Conservation (phyloP, 345 rosid species). For the Geranium rotundifolium region DNA sequence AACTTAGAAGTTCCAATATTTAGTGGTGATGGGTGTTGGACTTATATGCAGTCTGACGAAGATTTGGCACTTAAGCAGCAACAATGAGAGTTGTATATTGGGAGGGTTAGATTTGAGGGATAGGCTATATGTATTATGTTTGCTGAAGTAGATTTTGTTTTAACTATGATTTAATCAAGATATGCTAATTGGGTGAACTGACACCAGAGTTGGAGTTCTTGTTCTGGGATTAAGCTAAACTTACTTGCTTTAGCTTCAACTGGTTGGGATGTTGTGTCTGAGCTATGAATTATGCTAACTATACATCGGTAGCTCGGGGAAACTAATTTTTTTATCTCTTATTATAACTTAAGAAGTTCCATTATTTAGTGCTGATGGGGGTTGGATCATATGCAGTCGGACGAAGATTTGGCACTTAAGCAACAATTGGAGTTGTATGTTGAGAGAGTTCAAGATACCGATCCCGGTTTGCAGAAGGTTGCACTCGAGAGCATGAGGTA, state of each 20-base stretch:
- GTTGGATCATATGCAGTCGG: slow-evolving; percentile 41
- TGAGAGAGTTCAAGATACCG: slow-evolving; percentile 86
- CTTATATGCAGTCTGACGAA: slow-evolving; percentile 65
- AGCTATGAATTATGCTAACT: not conserved
- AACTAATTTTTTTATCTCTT: too few species aligned
- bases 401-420: slow-evolving; percentile 86
- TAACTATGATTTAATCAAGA: not conserved
- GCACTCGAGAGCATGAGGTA: slow-evolving; percentile 98
- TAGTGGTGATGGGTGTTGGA: not conserved
- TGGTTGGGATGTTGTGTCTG: too few species aligned
- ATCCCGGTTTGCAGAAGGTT: slow-evolving; percentile 73
- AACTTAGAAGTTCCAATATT: too few species aligned
- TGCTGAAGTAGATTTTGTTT: too few species aligned
- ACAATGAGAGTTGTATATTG: slow-evolving; percentile 85
- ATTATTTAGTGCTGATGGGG: not conserved
- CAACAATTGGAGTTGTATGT: slow-evolving; percentile 90
- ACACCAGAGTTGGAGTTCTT: not conserved
- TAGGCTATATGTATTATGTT: too few species aligned
- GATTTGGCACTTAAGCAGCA: slow-evolving; percentile 88
- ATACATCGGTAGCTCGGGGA: not conserved
- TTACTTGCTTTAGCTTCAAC: too few species aligned
- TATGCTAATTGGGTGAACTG: not conserved
- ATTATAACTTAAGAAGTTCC: too few species aligned
- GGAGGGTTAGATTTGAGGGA: slow-evolving; percentile 8
- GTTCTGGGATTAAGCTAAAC: not conserved